Conservation (phyloP, 306 rosid species). For the Vachellia pachyceras region DNA sequence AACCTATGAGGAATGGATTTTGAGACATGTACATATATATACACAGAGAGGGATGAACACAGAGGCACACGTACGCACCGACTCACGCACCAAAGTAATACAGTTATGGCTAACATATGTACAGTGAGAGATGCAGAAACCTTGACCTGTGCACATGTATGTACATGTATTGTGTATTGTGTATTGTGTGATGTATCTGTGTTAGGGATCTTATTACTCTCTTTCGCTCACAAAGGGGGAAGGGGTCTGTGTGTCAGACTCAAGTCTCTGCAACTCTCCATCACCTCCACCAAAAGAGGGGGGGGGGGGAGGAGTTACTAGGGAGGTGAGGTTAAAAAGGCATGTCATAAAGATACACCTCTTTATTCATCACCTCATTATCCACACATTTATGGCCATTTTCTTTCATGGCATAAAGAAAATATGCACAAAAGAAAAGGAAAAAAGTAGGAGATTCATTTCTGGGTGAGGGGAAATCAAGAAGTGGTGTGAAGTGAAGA, state of each 20-base stretch:
- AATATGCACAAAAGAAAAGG: neutral
- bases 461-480: slow-evolving; percentile 41
- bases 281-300: slow-evolving; percentile 53
- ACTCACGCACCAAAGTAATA: slow-evolving; percentile 42
- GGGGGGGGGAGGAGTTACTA: slow-evolving; percentile 37
- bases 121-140: slow-evolving; percentile 2
- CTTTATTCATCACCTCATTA: slow-evolving; percentile 75
- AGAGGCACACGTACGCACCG: slow-evolving; percentile 21
- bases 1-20: slow-evolving; percentile 47
- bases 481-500: neutral
- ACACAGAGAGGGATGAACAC: slow-evolving; percentile 18
- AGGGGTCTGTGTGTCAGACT: slow-evolving; percentile 64
- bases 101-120: slow-evolving; percentile 45
- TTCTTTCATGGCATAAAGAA: neutral
- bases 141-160: slow-evolving; percentile 40
- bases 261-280: slow-evolving; percentile 78
- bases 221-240: slow-evolving; percentile 44
- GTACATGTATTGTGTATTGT: neutral
- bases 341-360: slow-evolving; percentile 68
- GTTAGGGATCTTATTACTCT: slow-evolving; percentile 45
- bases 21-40: slow-evolving; percentile 25
- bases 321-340: slow-evolving; percentile 55
- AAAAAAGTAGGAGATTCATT: neutral
- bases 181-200: slow-evolving; percentile 43
- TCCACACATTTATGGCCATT: slow-evolving; percentile 55